Evolutionary conservation across 768 basidiomycete species (phyloP), one percentile per base, ranked within the genome.

Genomic region (Naganishia randhawae): DNA sequence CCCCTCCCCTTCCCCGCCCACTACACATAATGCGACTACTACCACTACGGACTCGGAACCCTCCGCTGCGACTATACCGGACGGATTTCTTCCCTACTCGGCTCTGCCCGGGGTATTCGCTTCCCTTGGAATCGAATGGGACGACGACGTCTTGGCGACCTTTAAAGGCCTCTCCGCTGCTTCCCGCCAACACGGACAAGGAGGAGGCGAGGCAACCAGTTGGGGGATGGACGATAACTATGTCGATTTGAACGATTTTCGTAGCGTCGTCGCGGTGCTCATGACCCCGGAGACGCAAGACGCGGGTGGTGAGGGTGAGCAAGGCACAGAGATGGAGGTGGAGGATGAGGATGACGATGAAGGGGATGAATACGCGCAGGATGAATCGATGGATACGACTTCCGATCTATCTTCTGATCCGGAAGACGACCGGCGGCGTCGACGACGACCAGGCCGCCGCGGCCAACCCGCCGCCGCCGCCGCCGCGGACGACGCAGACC

Each of bases 241-340:
- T 39, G 62, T 63, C 17, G 51, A 50, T n/a, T 19, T 32, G 17
- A 76, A 75, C 35, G 78, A 79, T 61, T 79, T 79, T 52, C 50
- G 77, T 53, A 76, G 77, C 32, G 78, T 79, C 7, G 77, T 75
- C 51, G 78, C 76, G 10, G 78, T 77, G 31, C 53, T 79, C 32
- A 77, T 79, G 78, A 72, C 66, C 4, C 73, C 71, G 35, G 67
- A 69, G n/a, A 48, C 65, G 25, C 53, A 70, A 19, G 63, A 65
- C 3, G 67, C 64, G 16, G 61, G 31, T 11, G 70, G 32, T 45
- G 48, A 8, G 29, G 55, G 11, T 2, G 55, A 6, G 14, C 41
- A 32, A 42, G 72, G 61, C 35, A 51, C 9, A 1, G 45, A 27
- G 22, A 22, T 7, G 19, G 45, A 4, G 48, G 8, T 27, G 31